Evolutionary conservation across 164 flowering plant species (phyloP).

Genomic region (Magnolia kwangsiensis): DNA sequence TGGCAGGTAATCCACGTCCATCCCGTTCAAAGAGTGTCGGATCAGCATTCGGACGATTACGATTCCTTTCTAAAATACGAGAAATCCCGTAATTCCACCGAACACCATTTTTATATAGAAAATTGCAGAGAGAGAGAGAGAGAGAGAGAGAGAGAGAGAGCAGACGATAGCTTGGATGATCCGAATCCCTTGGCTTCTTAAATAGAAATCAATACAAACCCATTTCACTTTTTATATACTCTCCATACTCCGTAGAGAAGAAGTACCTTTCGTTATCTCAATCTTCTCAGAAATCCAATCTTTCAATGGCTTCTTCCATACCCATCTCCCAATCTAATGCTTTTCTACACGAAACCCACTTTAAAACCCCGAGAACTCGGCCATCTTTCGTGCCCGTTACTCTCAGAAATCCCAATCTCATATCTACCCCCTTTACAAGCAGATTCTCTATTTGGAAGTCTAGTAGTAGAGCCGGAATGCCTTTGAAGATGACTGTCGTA

Average conservation of each 20-base stretch:
- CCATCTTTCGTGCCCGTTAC: background rate
- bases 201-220: background rate
- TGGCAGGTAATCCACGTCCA: too few species aligned
- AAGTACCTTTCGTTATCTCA: background rate
- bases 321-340: constrained; percentile 15
- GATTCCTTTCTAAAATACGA: too few species aligned
- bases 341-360: constrained; percentile 10
- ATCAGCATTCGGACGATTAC: too few species aligned
- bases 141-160: background rate
- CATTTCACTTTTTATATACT: background rate
- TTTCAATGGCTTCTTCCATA: constrained; percentile 16
- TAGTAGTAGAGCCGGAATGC: constrained; percentile 6
- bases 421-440: background rate
- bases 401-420: constrained; percentile 6
- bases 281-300: background rate
- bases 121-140: background rate
- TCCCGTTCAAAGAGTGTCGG: too few species aligned
- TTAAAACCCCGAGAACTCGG: constrained; percentile 1
- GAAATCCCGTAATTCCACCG: too few species aligned
- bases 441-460: background rate
- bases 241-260: background rate
- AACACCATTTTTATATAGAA: background rate
- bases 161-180: background rate
- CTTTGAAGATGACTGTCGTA: constrained; percentile 15
- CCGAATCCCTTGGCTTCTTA: background rate